Conservation (phyloP, 352 stramenopile genomes). For the Phytophthora litchii region DNA sequence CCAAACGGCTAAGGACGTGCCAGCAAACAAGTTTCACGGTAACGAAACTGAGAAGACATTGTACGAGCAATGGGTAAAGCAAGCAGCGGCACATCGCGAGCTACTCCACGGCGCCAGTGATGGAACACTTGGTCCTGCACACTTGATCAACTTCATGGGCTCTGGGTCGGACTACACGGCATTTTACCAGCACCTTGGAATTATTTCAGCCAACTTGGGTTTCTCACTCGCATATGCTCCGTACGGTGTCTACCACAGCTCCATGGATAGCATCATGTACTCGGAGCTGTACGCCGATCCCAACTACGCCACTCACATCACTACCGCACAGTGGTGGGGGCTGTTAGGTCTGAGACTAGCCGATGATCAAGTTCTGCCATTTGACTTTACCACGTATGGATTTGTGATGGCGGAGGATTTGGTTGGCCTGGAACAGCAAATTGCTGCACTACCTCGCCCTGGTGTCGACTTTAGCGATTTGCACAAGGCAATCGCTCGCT, state of each 20-base stretch:
- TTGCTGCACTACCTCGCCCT: slow-evolving; percentile 21
- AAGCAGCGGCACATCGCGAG: slow-evolving; percentile 13
- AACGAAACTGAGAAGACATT: slow-evolving; percentile 38
- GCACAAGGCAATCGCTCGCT: slow-evolving; percentile 41
- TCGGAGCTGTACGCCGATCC: slow-evolving; percentile 65
- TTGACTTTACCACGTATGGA: slow-evolving; percentile 65
- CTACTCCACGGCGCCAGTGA: slow-evolving; percentile 14
- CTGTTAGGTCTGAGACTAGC: slow-evolving; percentile 59
- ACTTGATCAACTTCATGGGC: slow-evolving; percentile 57
- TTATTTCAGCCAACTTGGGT: slow-evolving; percentile 53
- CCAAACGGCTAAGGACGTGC: slow-evolving; percentile 61
- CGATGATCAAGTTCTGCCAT: slow-evolving; percentile 49
- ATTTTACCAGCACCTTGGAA: slow-evolving; percentile 85
- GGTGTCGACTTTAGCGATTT: slow-evolving; percentile 42
- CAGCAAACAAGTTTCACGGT: slow-evolving; percentile 55
- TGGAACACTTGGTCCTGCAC: slow-evolving; percentile 33
- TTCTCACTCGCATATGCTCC: slow-evolving; percentile 21
- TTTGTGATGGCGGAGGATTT: slow-evolving; percentile 58
- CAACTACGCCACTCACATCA: slow-evolving; percentile 48
- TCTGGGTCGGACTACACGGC: slow-evolving; percentile 73
- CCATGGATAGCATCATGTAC: slow-evolving; percentile 84
- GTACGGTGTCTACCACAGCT: slow-evolving; percentile 82
- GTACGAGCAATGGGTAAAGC: slow-evolving; percentile 44
- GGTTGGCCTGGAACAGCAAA: slow-evolving; percentile 26
- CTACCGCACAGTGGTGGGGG: slow-evolving; percentile 54